A percentile compares a stretch with the other conserved stretches of the same genome.
phyloP scores from a whole-genome alignment of 1,284 basidiomycete genomes.

The Fistulina hepatica region DNA sequence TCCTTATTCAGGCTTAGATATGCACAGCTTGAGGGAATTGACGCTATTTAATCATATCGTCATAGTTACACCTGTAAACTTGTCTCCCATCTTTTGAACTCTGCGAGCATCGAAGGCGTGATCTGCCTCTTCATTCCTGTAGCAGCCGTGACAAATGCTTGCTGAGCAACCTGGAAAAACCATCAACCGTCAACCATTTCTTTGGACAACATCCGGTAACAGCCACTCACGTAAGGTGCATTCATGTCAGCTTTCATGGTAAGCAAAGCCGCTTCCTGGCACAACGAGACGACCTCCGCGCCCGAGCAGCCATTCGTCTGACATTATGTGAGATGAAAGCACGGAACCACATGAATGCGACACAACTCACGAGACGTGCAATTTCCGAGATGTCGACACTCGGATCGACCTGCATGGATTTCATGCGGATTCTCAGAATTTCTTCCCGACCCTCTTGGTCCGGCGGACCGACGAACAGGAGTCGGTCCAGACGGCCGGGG shows the following conservation, averaged over 20 bases:
- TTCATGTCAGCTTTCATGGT: slow-evolving; percentile 84
- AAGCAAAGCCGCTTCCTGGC: slow-evolving; percentile 90
- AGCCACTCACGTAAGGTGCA: slow-evolving; percentile 59
- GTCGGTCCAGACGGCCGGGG: slow-evolving; percentile 90
- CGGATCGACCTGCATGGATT: slow-evolving; percentile 71
- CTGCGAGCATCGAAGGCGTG: slow-evolving; percentile 68
- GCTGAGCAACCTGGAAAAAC: slow-evolving; percentile 54
- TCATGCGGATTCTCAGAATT: slow-evolving; percentile 72
- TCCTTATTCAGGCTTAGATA: too few species aligned
- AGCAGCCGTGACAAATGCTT: slow-evolving; percentile 73
- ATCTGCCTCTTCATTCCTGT: slow-evolving; percentile 70
- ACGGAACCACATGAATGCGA: slow-evolving; percentile 1
- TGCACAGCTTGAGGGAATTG: too few species aligned
- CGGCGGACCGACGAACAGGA: slow-evolving; percentile 92
- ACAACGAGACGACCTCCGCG: slow-evolving; percentile 86
- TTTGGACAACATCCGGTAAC: slow-evolving; percentile 2
- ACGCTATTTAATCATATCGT: too few species aligned
- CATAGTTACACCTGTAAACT: too few species aligned
- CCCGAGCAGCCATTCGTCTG: slow-evolving; percentile 95
- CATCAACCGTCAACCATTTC: slow-evolving; percentile 1
- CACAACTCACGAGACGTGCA: slow-evolving; percentile 55
- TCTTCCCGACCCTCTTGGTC: slow-evolving; percentile 70
- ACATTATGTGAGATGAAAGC: slow-evolving; percentile 1
- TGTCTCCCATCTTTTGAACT: slow-evolving; percentile 54
- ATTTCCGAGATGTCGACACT: slow-evolving; percentile 61